Conservation (phyloP, 2,329 filamentous ascomycete species). For the Cryphonectria parasitica region DNA sequence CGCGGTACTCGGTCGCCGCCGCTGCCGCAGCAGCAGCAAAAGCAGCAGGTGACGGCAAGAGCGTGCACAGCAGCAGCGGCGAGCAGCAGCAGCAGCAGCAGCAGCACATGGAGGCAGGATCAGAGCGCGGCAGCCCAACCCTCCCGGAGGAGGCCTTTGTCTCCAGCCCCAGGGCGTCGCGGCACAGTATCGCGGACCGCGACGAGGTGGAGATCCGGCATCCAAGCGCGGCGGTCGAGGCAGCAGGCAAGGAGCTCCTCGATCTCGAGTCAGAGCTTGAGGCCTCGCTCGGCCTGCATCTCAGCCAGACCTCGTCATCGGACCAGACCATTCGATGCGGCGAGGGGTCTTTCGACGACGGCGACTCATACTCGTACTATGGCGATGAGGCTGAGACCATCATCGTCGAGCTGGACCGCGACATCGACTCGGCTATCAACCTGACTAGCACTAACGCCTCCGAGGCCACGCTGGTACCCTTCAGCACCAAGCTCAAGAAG, state of each 20-base stretch:
- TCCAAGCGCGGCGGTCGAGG: conserved; percentile 52
- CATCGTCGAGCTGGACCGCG: conserved; percentile 35
- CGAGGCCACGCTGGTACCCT: conserved; percentile 34
- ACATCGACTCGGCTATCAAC: conserved; percentile 31
- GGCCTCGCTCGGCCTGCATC: conserved; percentile 13
- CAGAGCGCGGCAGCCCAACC: conserved; percentile 2
- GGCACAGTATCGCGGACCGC: conserved; percentile 25
- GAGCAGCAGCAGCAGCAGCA: conserved; percentile 29
- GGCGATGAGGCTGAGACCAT: conserved; percentile 26
- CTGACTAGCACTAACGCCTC: conserved; percentile 33
- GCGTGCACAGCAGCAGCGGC: conserved; percentile 30
- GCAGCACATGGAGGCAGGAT: neutral
- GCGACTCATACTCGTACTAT: conserved; percentile 12
- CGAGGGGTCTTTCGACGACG: conserved; percentile 7
- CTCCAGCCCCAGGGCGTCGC: neutral
- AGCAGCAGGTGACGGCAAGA: conserved; percentile 20
- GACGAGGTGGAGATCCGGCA: conserved; percentile 28
- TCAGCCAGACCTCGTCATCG: conserved; percentile 22
- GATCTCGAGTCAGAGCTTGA: conserved; percentile 45
- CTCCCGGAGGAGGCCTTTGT: conserved; percentile 14
- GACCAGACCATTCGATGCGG: conserved; percentile 18
- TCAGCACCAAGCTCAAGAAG: conserved; percentile 50
- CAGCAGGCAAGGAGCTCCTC: conserved; percentile 56
- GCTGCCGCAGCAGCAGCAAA: neutral
- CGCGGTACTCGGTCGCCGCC: conserved; percentile 41